These are phyloP conservation scores for Cynanchum wilfordii DNA, from an alignment of 257 asterid species.

Conservation along the genomic window DNA sequence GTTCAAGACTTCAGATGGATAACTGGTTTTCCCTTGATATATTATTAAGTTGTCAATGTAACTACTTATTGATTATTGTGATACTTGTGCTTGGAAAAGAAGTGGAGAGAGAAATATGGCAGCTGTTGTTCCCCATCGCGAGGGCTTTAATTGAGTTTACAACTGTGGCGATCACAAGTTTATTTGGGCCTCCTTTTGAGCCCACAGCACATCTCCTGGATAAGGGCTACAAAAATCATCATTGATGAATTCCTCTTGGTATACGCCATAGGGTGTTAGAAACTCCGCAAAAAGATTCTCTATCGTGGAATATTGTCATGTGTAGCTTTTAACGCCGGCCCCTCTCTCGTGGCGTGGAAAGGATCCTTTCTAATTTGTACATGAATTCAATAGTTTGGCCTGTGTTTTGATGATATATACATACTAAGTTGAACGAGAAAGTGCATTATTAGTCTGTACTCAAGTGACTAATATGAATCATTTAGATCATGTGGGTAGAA, in stretches of 20 bases:
- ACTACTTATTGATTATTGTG: background rate
- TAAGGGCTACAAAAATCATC: background rate
- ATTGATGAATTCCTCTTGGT: background rate
- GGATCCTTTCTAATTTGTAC: background rate
- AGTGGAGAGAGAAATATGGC: background rate
- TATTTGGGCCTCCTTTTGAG: background rate
- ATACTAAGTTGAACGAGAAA: too few relatives aligned
- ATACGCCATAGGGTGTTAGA: background rate
- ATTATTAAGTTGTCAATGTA: background rate
- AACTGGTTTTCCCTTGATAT: conserved; percentile 3
- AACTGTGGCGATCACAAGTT: background rate
- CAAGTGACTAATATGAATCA: background rate
- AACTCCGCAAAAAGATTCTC: background rate
- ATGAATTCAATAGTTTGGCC: background rate
- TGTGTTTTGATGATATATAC: background rate
- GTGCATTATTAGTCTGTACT: too few relatives aligned
- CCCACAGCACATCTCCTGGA: background rate
- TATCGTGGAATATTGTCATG: background rate
- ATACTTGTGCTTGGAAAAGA: background rate
- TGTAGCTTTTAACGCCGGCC: background rate
- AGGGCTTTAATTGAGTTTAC: background rate
- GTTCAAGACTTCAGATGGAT: conserved; percentile 55
- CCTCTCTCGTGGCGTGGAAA: background rate
- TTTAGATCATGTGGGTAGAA: background rate
- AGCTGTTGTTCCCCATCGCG: background rate